Base-by-base conservation (phyloP, 495 filamentous ascomycete genomes). In the Lophiotrema nucula region DNA sequence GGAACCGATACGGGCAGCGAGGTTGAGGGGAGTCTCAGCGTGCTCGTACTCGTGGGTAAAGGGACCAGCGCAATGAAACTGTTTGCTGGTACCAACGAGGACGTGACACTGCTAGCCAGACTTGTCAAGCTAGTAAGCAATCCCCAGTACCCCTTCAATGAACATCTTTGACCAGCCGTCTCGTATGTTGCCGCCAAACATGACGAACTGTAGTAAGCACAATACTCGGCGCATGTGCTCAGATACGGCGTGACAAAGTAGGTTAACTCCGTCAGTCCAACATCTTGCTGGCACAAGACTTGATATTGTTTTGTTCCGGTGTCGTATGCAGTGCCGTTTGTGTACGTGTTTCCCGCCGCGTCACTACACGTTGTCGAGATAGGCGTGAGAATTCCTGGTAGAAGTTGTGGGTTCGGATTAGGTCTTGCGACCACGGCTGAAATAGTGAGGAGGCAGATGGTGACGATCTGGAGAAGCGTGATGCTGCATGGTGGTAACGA, bases 181-280 rank as follows among this genome's bases (percentile, higher is more conserved):
- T 57, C 54, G 22, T 49, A 47, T 8, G 54, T 57, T 4, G 54
- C 45, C 16, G 28, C 45, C 16, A 49, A 15, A 22, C 43, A 57
- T 25, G 45, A 57, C 13, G 44, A 45, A 25, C 24, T 49, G 2
- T 13, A 15, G 2, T 13, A 15, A 1, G 27, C 10, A 24, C 43
- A 57, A 5, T 16, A 21, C n/a, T 48, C 54, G 15, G 22, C 45
- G 25, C 54, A 57, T 3, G 16, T n/a, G 4, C 31, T 15, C 16
- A 57, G 23, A 5, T n/a, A 31, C 8, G 19, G 22, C 3, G 54
- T 57, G 5, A 43, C 16, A 23, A 13, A 21, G 22, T 19, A 8
- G 2, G 45, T 18, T 5, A 28, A 31, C 18, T 57, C 54, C 8
- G 45, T 39, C 15, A 46, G 12, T n/a, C n/a, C 10, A 2, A 57